These are phyloP conservation scores for Bidens hawaiensis DNA, from an alignment of 140 eudicot species.

Conservation along the genomic window DNA sequence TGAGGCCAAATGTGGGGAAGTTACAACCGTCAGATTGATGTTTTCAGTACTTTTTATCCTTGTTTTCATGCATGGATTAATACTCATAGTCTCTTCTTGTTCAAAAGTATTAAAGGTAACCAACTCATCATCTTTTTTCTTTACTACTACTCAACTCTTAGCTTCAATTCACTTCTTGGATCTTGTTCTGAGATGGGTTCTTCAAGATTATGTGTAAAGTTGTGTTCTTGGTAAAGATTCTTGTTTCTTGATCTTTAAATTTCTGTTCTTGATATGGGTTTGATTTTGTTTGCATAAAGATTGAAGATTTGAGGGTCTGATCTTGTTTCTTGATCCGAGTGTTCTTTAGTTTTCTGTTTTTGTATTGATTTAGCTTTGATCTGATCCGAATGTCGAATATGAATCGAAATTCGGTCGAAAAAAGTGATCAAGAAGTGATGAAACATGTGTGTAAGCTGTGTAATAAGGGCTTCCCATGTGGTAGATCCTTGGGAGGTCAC, in stretches of 20 bases:
- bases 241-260: constrained; percentile 9
- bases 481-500: constrained; percentile 44
- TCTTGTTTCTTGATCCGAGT: not conserved
- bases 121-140: constrained; percentile 29
- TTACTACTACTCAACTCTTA: constrained; percentile 30
- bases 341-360: constrained; percentile 8
- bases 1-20: constrained; percentile 25
- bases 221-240: not conserved
- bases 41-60: constrained; percentile 61
- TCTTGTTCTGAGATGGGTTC: constrained; percentile 38
- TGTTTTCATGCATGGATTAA: constrained; percentile 88
- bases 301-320: constrained; percentile 14
- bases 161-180: constrained; percentile 24
- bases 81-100: constrained; percentile 30
- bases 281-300: not conserved
- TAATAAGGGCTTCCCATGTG: constrained; percentile 34
- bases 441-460: constrained; percentile 61
- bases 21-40: constrained; percentile 53
- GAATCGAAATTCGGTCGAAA: constrained; percentile 12
- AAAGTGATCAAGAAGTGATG: constrained; percentile 39
- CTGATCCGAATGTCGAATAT: constrained; percentile 25
- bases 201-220: constrained; percentile 2
- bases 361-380: constrained; percentile 12
- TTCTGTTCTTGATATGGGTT: constrained; percentile 19
- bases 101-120: constrained; percentile 4